Base-by-base conservation (phyloP, 768 basidiomycete genomes). In the Panellus pusillus region DNA sequence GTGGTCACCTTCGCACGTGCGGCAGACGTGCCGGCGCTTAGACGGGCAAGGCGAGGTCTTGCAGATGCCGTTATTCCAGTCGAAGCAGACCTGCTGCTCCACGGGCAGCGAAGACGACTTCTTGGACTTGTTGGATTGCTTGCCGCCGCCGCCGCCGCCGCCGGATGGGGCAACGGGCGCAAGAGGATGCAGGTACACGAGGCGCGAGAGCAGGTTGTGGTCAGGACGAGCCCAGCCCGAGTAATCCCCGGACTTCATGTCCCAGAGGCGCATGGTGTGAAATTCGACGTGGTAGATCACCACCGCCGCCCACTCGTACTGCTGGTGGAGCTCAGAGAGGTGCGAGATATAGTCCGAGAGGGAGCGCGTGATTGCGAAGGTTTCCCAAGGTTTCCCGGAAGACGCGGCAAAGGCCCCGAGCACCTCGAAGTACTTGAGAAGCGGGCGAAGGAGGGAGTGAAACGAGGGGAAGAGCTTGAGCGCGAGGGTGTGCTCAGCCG, bases 281-380 rank as follows among this genome's bases (percentile, higher is more conserved):
- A 55, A 62, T 13, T 55, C 43, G 38, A 56, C 44, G 39, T 58
- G 61, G 32, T 62, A 62, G 2, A 52, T 49, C 11, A 62, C 45
- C 9, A 62, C 61, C 24, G 43, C 53, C 7, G 53, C 31, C 61
- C 61, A 62, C 29, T 58, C 45, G 40, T 44, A 62, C 32, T 46
- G 46, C 47, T 55, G 44, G 38, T 53, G 46, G 27, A 58, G 53
- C 44, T 58, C 57, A 4, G 50, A 47, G 28, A 62, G 57, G 44
- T 51, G 47, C 18, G 49, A 43, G n/a, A 62, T 27, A 27, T 62
- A 58, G 27, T 40, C 44, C 27, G 52, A 54, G 38, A 41, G 39
- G 39, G 52, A 45, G 45, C 45, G 38, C 6, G 45, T 54, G 28
- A 47, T 47, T 27, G 52, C 36, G 14, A 54, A 54, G 37, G 47